phyloP scores from a whole-genome alignment of 2,329 filamentous ascomycete species.

The Alternaria atra region DNA sequence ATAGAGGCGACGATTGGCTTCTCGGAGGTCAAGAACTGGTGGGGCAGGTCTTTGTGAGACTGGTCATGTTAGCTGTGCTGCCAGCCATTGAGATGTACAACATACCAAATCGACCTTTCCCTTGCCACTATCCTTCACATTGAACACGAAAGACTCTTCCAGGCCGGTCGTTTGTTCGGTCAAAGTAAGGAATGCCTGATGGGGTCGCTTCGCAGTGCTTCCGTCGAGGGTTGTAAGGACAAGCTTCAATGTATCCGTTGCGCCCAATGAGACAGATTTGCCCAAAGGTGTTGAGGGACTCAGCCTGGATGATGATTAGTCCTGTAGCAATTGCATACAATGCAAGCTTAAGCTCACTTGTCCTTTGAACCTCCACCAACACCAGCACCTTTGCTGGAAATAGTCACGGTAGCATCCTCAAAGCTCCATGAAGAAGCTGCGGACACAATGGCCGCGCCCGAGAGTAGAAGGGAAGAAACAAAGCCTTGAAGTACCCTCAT shows the following conservation, averaged over 20 bases:
- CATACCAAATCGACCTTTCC: conserved; percentile 84
- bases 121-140: conserved; percentile 87
- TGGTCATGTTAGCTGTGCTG: conserved; percentile 54
- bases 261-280: conserved; percentile 70
- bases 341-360: conserved; percentile 63
- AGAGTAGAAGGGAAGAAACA: conserved; percentile 54
- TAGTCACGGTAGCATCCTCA: conserved; percentile 73
- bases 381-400: conserved; percentile 68
- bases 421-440: conserved; percentile 74
- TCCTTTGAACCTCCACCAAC: conserved; percentile 65
- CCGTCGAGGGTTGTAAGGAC: conserved; percentile 81
- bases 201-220: conserved; percentile 81
- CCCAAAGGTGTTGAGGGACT: conserved; percentile 65
- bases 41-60: conserved; percentile 88
- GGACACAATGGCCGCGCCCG: conserved; percentile 52
- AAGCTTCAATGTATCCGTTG: conserved; percentile 80
- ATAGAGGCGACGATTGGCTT: conserved; percentile 80
- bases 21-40: conserved; percentile 76
- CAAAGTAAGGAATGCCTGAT: conserved; percentile 91
- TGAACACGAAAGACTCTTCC: conserved; percentile 86
- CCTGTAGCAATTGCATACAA: not conserved
- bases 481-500: conserved; percentile 56
- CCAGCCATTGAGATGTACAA: conserved; percentile 11
- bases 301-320: conserved; percentile 46
- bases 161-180: conserved; percentile 78